These are phyloP conservation scores for Parachlorella kessleri DNA, from an alignment of 139 green algal genomes.

Conservation along the genomic window DNA sequence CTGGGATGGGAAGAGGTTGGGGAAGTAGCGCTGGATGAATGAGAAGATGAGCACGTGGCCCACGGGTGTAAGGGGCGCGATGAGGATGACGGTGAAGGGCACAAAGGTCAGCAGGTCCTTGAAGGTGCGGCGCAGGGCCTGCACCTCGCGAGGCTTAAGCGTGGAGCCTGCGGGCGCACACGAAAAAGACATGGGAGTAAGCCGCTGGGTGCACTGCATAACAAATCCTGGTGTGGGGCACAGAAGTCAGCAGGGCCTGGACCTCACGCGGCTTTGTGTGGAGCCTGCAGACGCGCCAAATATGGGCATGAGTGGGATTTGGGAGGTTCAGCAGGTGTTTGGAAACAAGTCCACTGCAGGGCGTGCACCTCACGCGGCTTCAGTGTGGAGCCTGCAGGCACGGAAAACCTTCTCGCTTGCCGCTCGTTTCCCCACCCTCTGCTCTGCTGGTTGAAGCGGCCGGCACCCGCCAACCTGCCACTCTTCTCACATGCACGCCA, in stretches of 20 bases:
- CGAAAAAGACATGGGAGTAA: too few relatives aligned
- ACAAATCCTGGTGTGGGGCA: too few relatives aligned
- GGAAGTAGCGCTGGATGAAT: constrained; percentile 98
- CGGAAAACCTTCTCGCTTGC: too few relatives aligned
- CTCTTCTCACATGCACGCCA: too few relatives aligned
- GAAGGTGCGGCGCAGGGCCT: constrained; percentile 87
- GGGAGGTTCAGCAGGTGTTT: constrained; percentile 93
- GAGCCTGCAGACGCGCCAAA: too few relatives aligned
- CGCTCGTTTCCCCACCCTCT: too few relatives aligned
- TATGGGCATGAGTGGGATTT: too few relatives aligned
- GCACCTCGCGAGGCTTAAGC: constrained; percentile 90
- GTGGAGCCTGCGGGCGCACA: constrained; percentile 70
- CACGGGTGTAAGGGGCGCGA: constrained; percentile 94
- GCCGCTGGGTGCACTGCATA: too few relatives aligned
- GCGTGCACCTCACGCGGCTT: constrained; percentile 91
- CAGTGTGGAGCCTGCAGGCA: constrained; percentile 72
- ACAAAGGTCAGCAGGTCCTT: constrained; percentile 94
- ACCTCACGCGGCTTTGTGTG: too few relatives aligned
- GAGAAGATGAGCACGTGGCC: constrained; percentile 96
- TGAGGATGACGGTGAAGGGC: constrained; percentile 98
- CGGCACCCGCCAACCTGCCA: too few relatives aligned
- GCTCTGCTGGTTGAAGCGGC: too few relatives aligned
- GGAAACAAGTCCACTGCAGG: constrained; percentile 88
- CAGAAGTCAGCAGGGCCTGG: too few relatives aligned
- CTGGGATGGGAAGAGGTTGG: constrained; percentile 94